Percentiles rank a stretch among this genome's conserved stretches.
Conservation (phyloP, 805 yeast species). For the Metschnikowia bowlesiae region DNA sequence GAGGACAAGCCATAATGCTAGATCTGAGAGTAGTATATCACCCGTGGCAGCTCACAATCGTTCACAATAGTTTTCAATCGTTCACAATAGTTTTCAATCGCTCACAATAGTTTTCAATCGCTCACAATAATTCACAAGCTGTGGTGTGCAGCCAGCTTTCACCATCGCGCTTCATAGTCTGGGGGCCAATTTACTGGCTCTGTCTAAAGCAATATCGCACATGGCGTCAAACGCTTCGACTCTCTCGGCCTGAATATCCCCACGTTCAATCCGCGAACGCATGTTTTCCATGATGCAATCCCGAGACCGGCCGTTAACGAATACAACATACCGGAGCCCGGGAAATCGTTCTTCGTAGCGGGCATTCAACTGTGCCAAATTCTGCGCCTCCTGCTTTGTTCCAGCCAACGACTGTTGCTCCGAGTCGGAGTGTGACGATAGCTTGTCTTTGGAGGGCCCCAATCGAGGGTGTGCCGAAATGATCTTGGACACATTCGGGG, state of each 20-base stretch:
- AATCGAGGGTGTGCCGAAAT: constrained; percentile 90
- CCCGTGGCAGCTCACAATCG: too few relatives aligned
- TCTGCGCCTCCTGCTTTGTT: constrained; percentile 45
- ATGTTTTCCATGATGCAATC: constrained; percentile 54
- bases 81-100: too few relatives aligned
- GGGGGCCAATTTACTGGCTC: constrained; percentile 53
- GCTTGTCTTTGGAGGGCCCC: constrained; percentile 54
- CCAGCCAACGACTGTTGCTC: constrained; percentile 68
- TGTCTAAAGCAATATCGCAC: constrained; percentile 86
- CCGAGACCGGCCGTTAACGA: constrained; percentile 80
- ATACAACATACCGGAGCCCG: constrained; percentile 78
- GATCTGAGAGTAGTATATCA: too few relatives aligned
- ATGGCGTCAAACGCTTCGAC: constrained; percentile 73
- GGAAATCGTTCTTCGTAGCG: constrained; percentile 58
- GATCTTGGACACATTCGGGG: constrained; percentile 42
- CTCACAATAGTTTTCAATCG: too few relatives aligned
- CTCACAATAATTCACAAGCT: too few relatives aligned
- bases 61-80: too few relatives aligned
- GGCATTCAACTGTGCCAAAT: constrained; percentile 51
- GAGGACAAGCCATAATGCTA: neutral
- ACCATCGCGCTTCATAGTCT: constrained; percentile 18
- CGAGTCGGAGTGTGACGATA: constrained; percentile 59
- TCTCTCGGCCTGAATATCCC: constrained; percentile 53
- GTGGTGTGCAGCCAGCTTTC: too few relatives aligned
- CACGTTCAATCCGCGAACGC: constrained; percentile 42